Evolutionary conservation across 176 grass and related monocot genomes (phyloP).

Genomic region (Oryza rufipogon): DNA sequence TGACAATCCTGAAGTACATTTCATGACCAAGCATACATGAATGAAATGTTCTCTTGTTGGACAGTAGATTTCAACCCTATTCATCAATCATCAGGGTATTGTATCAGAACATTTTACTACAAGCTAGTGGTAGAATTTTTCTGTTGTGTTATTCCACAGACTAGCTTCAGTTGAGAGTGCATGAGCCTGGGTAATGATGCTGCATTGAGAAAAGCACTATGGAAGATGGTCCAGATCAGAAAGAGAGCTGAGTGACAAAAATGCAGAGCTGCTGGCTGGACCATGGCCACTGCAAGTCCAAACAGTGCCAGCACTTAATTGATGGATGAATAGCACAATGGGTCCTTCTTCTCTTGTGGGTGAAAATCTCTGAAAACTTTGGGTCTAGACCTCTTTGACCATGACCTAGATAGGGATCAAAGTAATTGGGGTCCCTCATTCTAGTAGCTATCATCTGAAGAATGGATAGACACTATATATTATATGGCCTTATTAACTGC

Average conservation of each 20-base stretch:
- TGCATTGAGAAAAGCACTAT: background rate
- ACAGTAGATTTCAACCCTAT: background rate
- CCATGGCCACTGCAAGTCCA: constrained; percentile 5
- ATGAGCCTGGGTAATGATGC: background rate
- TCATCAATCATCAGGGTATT: background rate
- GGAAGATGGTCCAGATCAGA: constrained; percentile 20
- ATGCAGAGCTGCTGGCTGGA: constrained; percentile 4
- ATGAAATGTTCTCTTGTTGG: background rate
- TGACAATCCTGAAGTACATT: background rate
- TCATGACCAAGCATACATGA: background rate
- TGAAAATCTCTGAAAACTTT: background rate
- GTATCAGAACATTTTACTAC: background rate
- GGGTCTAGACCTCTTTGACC: constrained; percentile 16
- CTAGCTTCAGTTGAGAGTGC: background rate
- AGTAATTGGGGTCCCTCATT: background rate
- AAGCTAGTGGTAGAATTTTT: background rate
- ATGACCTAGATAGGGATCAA: constrained; percentile 14
- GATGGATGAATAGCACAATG: constrained; percentile 27
- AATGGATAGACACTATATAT: background rate
- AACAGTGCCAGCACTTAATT: constrained; percentile 1
- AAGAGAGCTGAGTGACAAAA: background rate
- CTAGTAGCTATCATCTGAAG: constrained; percentile 22
- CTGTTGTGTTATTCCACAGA: background rate
- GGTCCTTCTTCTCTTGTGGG: background rate
- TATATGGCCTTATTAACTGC: constrained; percentile 15